Conservation (phyloP, 2,329 filamentous ascomycete genomes). For the Trichoderma citrinoviride region DNA sequence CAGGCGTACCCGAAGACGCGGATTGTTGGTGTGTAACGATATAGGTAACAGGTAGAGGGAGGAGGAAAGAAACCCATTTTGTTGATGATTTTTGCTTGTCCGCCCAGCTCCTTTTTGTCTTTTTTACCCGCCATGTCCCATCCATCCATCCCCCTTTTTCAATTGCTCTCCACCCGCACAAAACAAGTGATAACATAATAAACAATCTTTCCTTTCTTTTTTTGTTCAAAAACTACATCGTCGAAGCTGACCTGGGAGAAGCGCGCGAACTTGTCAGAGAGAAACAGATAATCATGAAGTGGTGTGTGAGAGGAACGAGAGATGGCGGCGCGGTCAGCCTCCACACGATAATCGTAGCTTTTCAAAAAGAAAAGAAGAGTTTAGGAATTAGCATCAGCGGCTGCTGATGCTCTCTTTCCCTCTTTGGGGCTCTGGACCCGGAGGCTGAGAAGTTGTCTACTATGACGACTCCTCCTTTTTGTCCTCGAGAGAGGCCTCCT, state of each 20-base stretch:
- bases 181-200: not conserved
- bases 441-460: constrained; percentile 30
- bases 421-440: too few relatives aligned
- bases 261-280: not conserved
- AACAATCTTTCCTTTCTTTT: not conserved
- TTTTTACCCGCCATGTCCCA: not conserved
- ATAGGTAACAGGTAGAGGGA: not conserved
- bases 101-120: not conserved
- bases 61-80: not conserved
- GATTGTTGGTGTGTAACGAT: not conserved
- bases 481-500: constrained; percentile 52
- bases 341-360: not conserved
- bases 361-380: not conserved
- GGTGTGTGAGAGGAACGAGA: not conserved
- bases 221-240: not conserved
- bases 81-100: too few relatives aligned
- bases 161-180: not conserved
- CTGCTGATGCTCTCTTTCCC: not conserved
- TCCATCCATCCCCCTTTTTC: not conserved
- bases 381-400: not conserved
- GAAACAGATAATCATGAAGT: not conserved
- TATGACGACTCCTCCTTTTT: constrained; percentile 47
- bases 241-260: not conserved
- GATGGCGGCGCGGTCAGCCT: not conserved
- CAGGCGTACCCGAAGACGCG: not conserved